Base-by-base conservation (phyloP, 1,284 basidiomycete species). In the Inonotus hispidus region DNA sequence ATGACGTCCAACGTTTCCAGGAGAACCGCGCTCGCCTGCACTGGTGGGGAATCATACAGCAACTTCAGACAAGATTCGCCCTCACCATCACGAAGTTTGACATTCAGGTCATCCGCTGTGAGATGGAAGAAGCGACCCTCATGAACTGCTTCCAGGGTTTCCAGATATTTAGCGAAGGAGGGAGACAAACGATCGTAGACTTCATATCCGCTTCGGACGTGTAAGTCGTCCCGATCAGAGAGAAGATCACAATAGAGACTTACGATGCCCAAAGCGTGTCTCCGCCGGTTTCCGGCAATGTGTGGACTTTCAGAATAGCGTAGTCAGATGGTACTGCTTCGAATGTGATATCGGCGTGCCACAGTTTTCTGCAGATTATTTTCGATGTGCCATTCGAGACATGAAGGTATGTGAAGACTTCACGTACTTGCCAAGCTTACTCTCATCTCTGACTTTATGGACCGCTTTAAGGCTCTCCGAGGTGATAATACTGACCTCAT, bases 261-360 rank as follows among this genome's bases (percentile, higher is more conserved):
- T 43, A 59, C 41, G 68, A 72, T 4, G 73, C 71, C 77, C 77
- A 80, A 8, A 78, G 66, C 0, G 78, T 79, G 59, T 77, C 68
- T 11, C 75, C 76, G 1, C 75, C 75, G 25, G 19, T 54, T 1
- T 32, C 62, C 43, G 85, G 85, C 16, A 87, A 69, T 0, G 79
- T 84, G 68, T 83, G 80, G 68, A 85, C 75, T 67, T 50, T 38
- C 67, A 74, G 25, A 57, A 79, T 75, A 1, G 83, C 78, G 67
- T 85, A 90, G 69, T 88, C 85, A 0, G 83, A 80, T 0, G 88
- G 87, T 1, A 85, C 76, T 6, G 72, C 75, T 70, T 91, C 88
- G 66, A 90, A 91, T 0, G 85, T 84, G 67, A 90, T 86, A 71
- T 91, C 87, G 0, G 82, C 70, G 65, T 82, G 81, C 80, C 79